Conservation (phyloP, 78 protist genomes). For the Anaeramoeba flamelloides region DNA sequence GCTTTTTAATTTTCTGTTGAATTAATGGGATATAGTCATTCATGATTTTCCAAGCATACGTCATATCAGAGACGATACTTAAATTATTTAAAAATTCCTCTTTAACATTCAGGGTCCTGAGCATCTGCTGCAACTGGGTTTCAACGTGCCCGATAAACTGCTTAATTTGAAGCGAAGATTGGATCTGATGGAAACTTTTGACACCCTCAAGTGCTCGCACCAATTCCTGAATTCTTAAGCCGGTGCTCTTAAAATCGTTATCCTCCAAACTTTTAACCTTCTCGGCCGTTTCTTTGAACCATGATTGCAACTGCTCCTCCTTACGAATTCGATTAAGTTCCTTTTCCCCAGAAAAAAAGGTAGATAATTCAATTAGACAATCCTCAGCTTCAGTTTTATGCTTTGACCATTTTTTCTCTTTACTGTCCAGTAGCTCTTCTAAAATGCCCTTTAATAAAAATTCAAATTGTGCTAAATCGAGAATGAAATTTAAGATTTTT, state of each 20-base stretch:
- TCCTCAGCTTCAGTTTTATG: slow-evolving; percentile 25
- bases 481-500: slow-evolving; percentile 37
- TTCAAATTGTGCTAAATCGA: slow-evolving; percentile 74
- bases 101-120: slow-evolving; percentile 43
- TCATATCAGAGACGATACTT: neutral
- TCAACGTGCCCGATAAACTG: slow-evolving; percentile 67
- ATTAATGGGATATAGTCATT: slow-evolving; percentile 15
- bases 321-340: slow-evolving; percentile 49
- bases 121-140: slow-evolving; percentile 49
- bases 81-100: neutral
- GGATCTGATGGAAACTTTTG: slow-evolving; percentile 63
- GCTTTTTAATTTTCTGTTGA: slow-evolving; percentile 1
- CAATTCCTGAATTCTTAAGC: slow-evolving; percentile 72
- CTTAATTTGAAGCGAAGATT: slow-evolving; percentile 42
- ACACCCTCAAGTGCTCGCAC: slow-evolving; percentile 70
- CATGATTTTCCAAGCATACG: slow-evolving; percentile 71
- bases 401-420: slow-evolving; percentile 54
- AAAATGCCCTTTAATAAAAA: slow-evolving; percentile 42
- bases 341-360: slow-evolving; percentile 63
- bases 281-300: slow-evolving; percentile 57
- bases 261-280: slow-evolving; percentile 10
- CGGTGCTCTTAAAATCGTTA: slow-evolving; percentile 40
- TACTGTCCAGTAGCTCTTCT: slow-evolving; percentile 23
- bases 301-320: slow-evolving; percentile 59
- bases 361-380: slow-evolving; percentile 49